phyloP scores from a whole-genome alignment of 176 grass and related monocot species.

The Eleusine coracana region DNA sequence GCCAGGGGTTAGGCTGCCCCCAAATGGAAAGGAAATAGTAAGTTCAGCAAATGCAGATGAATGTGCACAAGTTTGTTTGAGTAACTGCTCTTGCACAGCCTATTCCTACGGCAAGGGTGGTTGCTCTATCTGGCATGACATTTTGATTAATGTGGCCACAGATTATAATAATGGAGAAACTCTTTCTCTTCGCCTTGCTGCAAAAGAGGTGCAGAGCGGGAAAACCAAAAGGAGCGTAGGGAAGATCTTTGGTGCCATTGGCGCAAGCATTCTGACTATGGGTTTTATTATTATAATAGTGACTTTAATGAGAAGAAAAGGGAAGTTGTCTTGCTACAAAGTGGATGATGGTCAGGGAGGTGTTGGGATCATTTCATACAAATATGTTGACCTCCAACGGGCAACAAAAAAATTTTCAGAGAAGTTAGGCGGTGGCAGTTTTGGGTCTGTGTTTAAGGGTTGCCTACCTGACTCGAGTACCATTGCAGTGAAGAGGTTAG shows the following conservation, averaged over 20 bases:
- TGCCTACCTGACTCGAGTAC: not conserved
- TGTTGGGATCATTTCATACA: not conserved
- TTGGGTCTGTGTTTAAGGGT: not conserved
- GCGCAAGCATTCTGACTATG: not conserved
- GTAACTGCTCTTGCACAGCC: not conserved
- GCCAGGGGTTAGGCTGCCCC: too few relatives aligned
- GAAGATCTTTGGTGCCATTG: not conserved
- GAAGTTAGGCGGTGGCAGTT: not conserved
- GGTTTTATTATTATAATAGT: slow-evolving; percentile 1
- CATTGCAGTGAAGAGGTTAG: not conserved
- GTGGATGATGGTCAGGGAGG: not conserved
- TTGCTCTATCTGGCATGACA: slow-evolving; percentile 55
- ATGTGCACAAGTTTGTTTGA: not conserved
- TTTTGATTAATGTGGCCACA: slow-evolving; percentile 46
- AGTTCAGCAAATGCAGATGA: not conserved
- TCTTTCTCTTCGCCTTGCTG: slow-evolving; percentile 57
- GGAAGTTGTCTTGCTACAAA: not conserved
- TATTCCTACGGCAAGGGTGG: not conserved
- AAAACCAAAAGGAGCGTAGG: slow-evolving; percentile 10
- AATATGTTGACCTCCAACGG: not conserved
- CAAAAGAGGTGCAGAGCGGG: slow-evolving; percentile 35
- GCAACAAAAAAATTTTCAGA: not conserved
- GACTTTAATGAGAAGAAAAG: not conserved
- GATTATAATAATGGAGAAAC: slow-evolving; percentile 25
- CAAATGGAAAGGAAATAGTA: too few relatives aligned